Percentiles rank a stretch among this genome's conserved stretches.
Conservation (phyloP, 768 basidiomycete species). For the Symmetrospora coprosmae region DNA sequence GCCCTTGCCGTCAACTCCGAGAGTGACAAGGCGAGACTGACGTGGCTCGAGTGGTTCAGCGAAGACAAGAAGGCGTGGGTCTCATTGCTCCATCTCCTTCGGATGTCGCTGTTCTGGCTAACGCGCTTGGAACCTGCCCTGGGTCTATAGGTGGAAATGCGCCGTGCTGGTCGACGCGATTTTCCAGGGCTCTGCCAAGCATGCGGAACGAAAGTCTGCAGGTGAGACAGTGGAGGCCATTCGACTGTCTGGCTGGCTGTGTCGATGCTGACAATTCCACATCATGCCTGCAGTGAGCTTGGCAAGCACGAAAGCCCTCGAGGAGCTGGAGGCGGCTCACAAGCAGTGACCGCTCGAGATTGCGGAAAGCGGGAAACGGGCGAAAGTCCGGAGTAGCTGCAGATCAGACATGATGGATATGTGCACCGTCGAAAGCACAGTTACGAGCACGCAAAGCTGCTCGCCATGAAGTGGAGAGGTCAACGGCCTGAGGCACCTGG, state of each 20-base stretch:
- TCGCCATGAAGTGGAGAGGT: too few relatives aligned
- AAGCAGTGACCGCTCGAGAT: too few relatives aligned
- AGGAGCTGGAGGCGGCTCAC: conserved; percentile 10
- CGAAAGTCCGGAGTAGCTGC: too few relatives aligned
- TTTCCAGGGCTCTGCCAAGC: conserved; percentile 6
- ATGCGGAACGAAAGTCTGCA: conserved; percentile 6
- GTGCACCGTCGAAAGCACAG: too few relatives aligned
- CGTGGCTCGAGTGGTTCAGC: conserved; percentile 12
- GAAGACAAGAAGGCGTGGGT: conserved; percentile 17
- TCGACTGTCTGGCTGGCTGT: not conserved
- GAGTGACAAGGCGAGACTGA: conserved; percentile 8
- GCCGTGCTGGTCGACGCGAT: conserved; percentile 2
- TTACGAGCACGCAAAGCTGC: too few relatives aligned
- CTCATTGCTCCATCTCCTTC: too few relatives aligned
- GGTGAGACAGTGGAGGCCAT: not conserved
- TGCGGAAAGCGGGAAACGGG: too few relatives aligned
- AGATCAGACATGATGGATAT: too few relatives aligned
- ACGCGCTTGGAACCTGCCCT: not conserved
- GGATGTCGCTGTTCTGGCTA: not conserved
- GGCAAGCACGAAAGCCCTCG: conserved; percentile 9
- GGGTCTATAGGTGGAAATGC: conserved; percentile 9
- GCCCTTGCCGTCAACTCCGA: conserved; percentile 2
- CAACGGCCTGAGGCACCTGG: too few relatives aligned
- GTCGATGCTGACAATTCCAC: too few relatives aligned
- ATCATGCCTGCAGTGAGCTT: not conserved